Evolutionary conservation across 2,329 filamentous ascomycete species (phyloP), one percentile per base, ranked within the genome.

Genomic region (Fusarium buharicum): DNA sequence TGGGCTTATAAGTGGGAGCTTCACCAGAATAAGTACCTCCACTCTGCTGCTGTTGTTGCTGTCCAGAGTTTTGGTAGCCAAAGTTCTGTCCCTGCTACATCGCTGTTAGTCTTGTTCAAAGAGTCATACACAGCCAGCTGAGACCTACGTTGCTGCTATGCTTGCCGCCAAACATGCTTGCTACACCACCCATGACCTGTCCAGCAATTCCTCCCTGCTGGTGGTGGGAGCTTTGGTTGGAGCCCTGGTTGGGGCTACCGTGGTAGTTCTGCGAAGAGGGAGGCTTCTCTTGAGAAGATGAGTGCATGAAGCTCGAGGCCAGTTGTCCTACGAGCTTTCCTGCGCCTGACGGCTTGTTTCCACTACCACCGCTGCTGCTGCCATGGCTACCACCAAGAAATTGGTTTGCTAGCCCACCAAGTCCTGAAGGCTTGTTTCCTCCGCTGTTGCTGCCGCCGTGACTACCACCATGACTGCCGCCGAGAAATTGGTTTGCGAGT

Each of bases 11-110:
- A 6, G 75, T 77, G 12, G 89, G 89, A 34, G 87, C 85, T 53
- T 84, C 80, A 51, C 87, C 88, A 58, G 78, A 82, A 73, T 90
- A 91, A 59, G 61, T 44, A 38, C 61, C 61, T 9, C 50, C 46
- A 9, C 50, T 30, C 17, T 60, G 57, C 34, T 63, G 56, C 39
- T 82, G 78, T 38, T 82, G 22, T 24, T 24, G 22, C 38, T 82
- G 78, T 38, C 81, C 82, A 4, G 79, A 73, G 67, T 84, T 84
- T 18, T 85, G 86, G 73, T 90, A 90, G 28, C 87, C 88, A 71
- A 84, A 91, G 70, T 82, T 84, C 62, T 86, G 81, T 57, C 78
- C 77, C 78, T 84, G 62, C 24, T 47, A 20, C 22, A 38, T 56
- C 9, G 40, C 3, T 16, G 38, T 71, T 43, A 71, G 63, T 57